Base-by-base conservation (phyloP, 2,329 filamentous ascomycete species). In the Huntiella decipiens region DNA sequence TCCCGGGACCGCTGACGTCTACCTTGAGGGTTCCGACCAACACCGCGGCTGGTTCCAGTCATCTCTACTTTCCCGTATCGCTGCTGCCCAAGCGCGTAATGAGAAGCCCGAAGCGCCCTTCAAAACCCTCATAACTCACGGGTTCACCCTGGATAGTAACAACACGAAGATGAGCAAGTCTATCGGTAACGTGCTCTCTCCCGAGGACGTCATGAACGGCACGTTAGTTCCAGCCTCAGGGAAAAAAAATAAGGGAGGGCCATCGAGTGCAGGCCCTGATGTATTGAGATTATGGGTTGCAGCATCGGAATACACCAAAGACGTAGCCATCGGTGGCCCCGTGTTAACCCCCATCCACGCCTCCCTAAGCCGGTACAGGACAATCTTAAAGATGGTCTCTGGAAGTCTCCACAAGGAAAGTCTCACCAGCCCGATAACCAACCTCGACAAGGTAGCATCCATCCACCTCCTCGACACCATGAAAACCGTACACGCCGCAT, bases 131-230 rank as follows among this genome's bases (percentile, higher is more conserved):
- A 79, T 95, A 50, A 98, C 91, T 0, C 91, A 98, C 57, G 91
- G 91, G 1, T 98, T 98, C 58, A 87, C 85, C 0, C 73, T 98
- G 2, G 91, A 98, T 55, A 71, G 80, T 43, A 66, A 82, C 33
- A 87, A 87, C n/a, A 85, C 83, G 58, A 98, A 98, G 61, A 98
- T 98, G 91, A 95, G 87, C 58, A 98, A 98, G 61, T 95, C 86
- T 0, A 65, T 95, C 1, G 91, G 91, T 12, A 98, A 98, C 56
- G 79, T 82, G 22, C 77, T 96, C 47, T 71, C 75, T 0, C 87
- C 88, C 0, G 66, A 73, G 5, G 70, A 94, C 51, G 86, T 98
- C 53, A 91, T 95, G 67, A 74, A 84, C 44, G 88, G 88, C 5
- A 76, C 77, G 3, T 66, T 94, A 8, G 63, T 92, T 11, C 81